Evolutionary conservation across 2,329 filamentous ascomycete genomes (phyloP), one percentile per base, ranked within the genome.

Genomic region (Trichoderma arundinaceum): DNA sequence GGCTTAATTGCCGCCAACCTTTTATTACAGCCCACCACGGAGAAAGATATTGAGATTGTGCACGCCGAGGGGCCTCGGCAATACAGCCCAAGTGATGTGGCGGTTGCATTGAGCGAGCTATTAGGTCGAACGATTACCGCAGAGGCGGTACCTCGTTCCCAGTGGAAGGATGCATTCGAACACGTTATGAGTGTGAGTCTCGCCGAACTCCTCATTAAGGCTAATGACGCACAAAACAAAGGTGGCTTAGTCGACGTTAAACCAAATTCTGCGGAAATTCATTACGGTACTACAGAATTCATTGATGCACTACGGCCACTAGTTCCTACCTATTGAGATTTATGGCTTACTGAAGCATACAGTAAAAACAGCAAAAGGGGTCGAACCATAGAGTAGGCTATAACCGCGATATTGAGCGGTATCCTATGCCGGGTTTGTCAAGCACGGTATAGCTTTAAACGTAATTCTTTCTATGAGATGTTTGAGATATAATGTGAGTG

Each of bases 271-370:
- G 33, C n/a, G 6, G 28, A 33, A 35, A 39, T 57, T 44, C 10
- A 28, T 6, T 57, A 57, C 28, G 54, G 54, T 7, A 57, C 28
- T 7, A 57, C 54, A 13, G 39, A 57, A 17, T 44, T 57, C 13
- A 28, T 44, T 7, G 22, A 57, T 4, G 39, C 54, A 10, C 39
- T 57, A 9, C 39, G 54, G 8, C 54, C 22, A 8, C 9, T 35
- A 8, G 12, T 44, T 17, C n/a, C n/a, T n/a, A 22, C 10, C n/a
- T 39, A 33, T 28, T 4, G 22, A 28, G 22, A 28, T 28, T 4
- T 28, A 28, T 28, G 22, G 22, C 4, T 2, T 28, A 28, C 22
- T 28, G 4, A 28, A 28, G 2, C 4, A 28, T 4, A 28, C 4
- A 28, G 22, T 28, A 2, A 3, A 28, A 28, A 28, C 22, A 3